Evolutionary conservation across 345 rosid genomes (phyloP).

Genomic region (Durio zibethinus): DNA sequence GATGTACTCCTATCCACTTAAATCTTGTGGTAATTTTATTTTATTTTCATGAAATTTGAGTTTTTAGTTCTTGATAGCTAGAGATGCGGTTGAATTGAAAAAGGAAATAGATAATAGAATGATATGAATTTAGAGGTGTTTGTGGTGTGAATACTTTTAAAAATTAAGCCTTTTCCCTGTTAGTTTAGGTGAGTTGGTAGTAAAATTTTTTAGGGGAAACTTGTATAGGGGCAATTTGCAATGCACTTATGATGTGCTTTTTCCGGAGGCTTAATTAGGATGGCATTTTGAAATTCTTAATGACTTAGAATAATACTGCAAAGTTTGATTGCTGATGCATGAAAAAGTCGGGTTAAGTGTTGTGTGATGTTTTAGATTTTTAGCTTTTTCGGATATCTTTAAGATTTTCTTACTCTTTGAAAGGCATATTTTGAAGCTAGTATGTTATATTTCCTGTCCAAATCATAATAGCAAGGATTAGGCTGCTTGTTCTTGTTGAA

Average conservation of each 20-base stretch:
- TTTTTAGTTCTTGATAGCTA: background rate
- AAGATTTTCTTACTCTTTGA: background rate
- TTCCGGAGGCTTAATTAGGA: background rate
- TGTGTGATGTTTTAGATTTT: background rate
- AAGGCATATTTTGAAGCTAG: background rate
- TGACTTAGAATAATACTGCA: background rate
- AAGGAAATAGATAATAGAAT: background rate
- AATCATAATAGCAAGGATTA: background rate
- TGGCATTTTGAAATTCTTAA: background rate
- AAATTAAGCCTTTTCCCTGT: background rate
- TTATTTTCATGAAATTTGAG: background rate
- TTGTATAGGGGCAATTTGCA: background rate
- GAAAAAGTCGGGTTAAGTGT: background rate
- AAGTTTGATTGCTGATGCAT: background rate
- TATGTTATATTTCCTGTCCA: background rate
- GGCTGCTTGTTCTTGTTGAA: background rate
- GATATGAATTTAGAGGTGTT: no score
- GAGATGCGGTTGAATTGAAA: background rate
- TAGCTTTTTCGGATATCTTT: background rate
- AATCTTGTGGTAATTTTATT: conserved; percentile 77
- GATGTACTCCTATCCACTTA: conserved; percentile 79
- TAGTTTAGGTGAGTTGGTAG: background rate
- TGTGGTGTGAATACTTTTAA: no score
- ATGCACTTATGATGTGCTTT: background rate
- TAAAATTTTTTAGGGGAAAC: background rate